Evolutionary conservation across 306 rosid genomes (phyloP), one percentile per base, ranked within the genome.

Genomic region (Phaseolus lunatus): DNA sequence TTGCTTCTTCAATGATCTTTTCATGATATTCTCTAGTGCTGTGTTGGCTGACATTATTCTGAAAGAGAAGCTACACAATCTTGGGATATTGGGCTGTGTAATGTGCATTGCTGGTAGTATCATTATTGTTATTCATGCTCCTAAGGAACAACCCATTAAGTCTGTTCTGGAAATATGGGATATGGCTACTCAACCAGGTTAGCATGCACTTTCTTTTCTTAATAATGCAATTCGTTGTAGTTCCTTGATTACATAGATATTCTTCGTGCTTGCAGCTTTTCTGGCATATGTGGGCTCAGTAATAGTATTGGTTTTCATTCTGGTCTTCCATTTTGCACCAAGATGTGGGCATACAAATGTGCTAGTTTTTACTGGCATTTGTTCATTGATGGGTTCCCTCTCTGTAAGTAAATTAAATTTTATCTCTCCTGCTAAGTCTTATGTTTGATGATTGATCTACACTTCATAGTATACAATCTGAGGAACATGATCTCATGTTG

Each of bases 351-450:
- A 93, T 81, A 73, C 88, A 9, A 87, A 93, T 48, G 93, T 93
- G 76, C 87, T 93, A 22, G 86, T 93, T 73, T 93, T 72, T 79
- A 87, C 90, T 0, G 98, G 95, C 79, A 91, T 93, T 65, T 93
- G 98, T 79, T 93, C 98, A 1, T 85, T 93, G 86, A 89, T 93
- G 93, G 98, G 98, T 57, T 93, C 98, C 47, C 95, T 93, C 80
- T 85, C 98, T 58, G 98, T 93, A 84, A 66, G 86, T 81, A 33
- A 67, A 61, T 44, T 43, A 56, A 65, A 7, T 27, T 14, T 63
- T 33, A 35, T 63, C 48, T 39, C 48, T 72, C n/a, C 13, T 72
- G 37, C 33, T 67, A 35, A 66, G 5, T 78, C 45, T 49, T 75
- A 58, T 84, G 73, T 49, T 56, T 67, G 37, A 35, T 62, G 12